Conservation (phyloP, 208 protist species). For the Leishmania arabica region DNA sequence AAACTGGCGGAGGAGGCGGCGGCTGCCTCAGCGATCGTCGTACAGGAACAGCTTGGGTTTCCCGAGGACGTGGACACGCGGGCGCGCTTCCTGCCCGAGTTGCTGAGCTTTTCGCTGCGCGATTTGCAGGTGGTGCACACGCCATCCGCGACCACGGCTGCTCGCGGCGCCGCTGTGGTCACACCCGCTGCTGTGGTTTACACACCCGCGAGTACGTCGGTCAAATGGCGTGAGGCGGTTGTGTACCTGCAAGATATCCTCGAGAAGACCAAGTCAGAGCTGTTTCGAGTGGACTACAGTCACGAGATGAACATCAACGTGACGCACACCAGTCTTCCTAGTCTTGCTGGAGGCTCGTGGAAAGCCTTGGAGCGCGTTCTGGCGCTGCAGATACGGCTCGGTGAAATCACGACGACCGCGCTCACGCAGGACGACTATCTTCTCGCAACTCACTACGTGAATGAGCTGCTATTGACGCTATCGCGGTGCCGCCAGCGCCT, state of each 20-base stretch:
- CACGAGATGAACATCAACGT: conserved; percentile 36
- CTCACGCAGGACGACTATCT: conserved; percentile 49
- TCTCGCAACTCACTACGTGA: conserved; percentile 32
- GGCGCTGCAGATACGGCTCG: conserved; percentile 26
- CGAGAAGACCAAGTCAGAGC: conserved; percentile 32
- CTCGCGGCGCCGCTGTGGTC: no score
- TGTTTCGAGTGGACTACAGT: conserved; percentile 41
- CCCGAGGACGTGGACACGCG: conserved; percentile 16
- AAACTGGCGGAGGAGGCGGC: not conserved
- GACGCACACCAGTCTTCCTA: conserved; percentile 20
- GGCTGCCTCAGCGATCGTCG: not conserved
- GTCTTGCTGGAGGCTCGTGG: not conserved
- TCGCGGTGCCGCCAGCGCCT: conserved; percentile 29
- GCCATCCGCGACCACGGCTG: not conserved
- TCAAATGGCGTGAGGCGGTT: conserved; percentile 41
- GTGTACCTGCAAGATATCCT: conserved; percentile 33
- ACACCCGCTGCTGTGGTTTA: not conserved
- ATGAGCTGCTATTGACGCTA: conserved; percentile 20
- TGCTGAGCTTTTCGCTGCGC: conserved; percentile 26
- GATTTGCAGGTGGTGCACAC: conserved; percentile 36
- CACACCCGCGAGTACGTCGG: conserved; percentile 7
- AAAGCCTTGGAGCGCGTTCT: conserved; percentile 25
- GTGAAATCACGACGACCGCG: conserved; percentile 35
- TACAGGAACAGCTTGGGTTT: conserved; percentile 31
- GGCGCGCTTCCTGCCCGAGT: conserved; percentile 38